phyloP scores from a whole-genome alignment of 352 stramenopile species.

The Phytophthora litchii region DNA sequence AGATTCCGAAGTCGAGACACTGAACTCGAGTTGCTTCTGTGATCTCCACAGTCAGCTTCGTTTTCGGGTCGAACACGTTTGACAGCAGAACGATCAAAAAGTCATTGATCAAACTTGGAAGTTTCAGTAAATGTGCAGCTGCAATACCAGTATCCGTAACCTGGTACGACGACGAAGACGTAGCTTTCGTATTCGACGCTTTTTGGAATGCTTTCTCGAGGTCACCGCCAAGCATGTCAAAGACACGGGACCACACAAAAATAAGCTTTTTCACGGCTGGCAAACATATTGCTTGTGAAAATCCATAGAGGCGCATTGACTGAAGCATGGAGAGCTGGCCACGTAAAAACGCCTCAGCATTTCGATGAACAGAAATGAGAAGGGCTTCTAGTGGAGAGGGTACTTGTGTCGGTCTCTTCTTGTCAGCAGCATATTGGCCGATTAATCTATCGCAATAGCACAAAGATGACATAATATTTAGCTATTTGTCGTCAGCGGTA shows the following conservation, averaged over 20 bases:
- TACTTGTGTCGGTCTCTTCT: constrained; percentile 46
- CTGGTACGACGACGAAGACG: constrained; percentile 34
- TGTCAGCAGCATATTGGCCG: constrained; percentile 52
- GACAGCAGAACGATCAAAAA: constrained; percentile 66
- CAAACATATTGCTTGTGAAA: constrained; percentile 52
- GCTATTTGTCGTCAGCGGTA: background rate
- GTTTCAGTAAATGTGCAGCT: constrained; percentile 57
- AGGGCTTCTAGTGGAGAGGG: constrained; percentile 68
- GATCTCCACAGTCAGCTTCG: constrained; percentile 21
- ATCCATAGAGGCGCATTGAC: constrained; percentile 67
- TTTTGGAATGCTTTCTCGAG: constrained; percentile 43
- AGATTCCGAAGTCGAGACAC: constrained; percentile 73
- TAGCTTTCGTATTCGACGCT: constrained; percentile 23
- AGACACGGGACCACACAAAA: constrained; percentile 77
- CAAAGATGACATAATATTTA: constrained; percentile 11
- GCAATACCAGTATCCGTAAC: constrained; percentile 36
- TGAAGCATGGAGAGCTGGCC: constrained; percentile 74
- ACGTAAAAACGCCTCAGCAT: constrained; percentile 76
- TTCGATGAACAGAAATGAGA: constrained; percentile 69
- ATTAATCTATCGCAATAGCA: constrained; percentile 58
- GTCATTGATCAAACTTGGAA: constrained; percentile 74
- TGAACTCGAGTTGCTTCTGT: constrained; percentile 65
- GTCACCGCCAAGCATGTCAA: constrained; percentile 57
- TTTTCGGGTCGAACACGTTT: constrained; percentile 46
- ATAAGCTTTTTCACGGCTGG: constrained; percentile 77